Conservation (phyloP, 2,329 filamentous ascomycete species). For the Pseudogymnoascus sp. region DNA sequence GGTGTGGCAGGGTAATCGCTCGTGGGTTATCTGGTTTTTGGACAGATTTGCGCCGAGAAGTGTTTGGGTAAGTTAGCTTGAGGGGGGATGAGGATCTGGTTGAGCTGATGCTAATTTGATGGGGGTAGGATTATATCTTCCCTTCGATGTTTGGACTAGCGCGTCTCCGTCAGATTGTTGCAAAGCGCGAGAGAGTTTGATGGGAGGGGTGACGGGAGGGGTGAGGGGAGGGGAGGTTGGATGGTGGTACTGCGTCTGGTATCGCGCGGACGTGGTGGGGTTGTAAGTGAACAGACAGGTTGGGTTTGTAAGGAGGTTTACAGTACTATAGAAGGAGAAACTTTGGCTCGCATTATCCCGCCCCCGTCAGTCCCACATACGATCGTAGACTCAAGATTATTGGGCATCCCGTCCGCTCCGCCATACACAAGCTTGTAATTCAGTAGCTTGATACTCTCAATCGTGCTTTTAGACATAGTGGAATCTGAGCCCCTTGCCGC, state of each 20-base stretch:
- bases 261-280: neutral
- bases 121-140: conserved; percentile 5
- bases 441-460: too few relatives aligned
- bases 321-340: too few relatives aligned
- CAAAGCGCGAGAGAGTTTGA: neutral
- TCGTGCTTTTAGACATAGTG: too few relatives aligned
- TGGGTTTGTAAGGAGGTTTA: too few relatives aligned
- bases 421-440: too few relatives aligned
- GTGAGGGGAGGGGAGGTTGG: neutral
- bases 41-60: neutral
- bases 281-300: neutral
- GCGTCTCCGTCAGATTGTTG: neutral
- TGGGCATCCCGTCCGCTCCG: too few relatives aligned
- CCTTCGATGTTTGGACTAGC: conserved; percentile 8
- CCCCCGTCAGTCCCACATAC: too few relatives aligned
- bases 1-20: conserved; percentile 17
- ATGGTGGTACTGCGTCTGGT: neutral
- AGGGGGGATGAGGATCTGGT: neutral
- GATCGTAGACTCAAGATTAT: too few relatives aligned
- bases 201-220: neutral
- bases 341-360: too few relatives aligned
- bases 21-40: conserved; percentile 9
- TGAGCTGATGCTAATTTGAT: neutral
- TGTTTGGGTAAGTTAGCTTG: neutral
- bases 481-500: too few relatives aligned